Conservation (phyloP, 495 filamentous ascomycete genomes). For the Daldinia caldariorum region DNA sequence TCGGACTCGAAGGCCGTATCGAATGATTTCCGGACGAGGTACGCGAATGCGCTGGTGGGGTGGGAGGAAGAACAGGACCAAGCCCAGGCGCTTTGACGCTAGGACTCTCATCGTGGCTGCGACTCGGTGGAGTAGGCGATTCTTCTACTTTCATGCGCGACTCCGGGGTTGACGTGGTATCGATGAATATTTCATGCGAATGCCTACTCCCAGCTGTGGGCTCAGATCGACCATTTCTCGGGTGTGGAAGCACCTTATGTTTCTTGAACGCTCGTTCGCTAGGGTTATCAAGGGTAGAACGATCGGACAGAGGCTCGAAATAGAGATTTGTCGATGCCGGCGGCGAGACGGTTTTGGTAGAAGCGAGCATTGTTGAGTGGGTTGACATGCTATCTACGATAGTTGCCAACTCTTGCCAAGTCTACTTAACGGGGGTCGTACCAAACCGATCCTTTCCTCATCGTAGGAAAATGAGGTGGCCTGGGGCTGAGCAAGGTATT, state of each 20-base stretch:
- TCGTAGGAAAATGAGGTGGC: conserved; percentile 23
- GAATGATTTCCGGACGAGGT: conserved; percentile 59
- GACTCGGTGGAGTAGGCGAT: conserved; percentile 36
- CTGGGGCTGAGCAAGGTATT: conserved; percentile 17
- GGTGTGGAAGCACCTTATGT: conserved; percentile 64
- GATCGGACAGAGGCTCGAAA: conserved; percentile 43
- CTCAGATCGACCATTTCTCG: conserved; percentile 48
- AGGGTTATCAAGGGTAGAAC: conserved; percentile 37
- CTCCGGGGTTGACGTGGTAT: conserved; percentile 41
- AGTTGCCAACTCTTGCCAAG: conserved; percentile 26
- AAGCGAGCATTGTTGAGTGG: conserved; percentile 42
- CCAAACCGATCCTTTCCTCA: conserved; percentile 29
- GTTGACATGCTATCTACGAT: conserved; percentile 30
- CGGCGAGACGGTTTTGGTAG: conserved; percentile 38
- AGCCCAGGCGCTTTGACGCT: conserved; percentile 40
- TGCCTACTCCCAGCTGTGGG: conserved; percentile 38
- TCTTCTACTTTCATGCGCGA: conserved; percentile 31
- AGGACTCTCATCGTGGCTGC: conserved; percentile 48
- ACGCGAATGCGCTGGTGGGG: conserved; percentile 64
- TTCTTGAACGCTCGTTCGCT: conserved; percentile 60
- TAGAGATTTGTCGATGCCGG: conserved; percentile 45
- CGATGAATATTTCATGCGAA: conserved; percentile 34
- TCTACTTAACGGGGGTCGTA: conserved; percentile 34
- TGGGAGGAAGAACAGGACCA: conserved; percentile 61
- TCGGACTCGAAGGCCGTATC: conserved; percentile 48